Base-by-base conservation (phyloP, 768 basidiomycete genomes). In the Leucocoprinus sp. region DNA sequence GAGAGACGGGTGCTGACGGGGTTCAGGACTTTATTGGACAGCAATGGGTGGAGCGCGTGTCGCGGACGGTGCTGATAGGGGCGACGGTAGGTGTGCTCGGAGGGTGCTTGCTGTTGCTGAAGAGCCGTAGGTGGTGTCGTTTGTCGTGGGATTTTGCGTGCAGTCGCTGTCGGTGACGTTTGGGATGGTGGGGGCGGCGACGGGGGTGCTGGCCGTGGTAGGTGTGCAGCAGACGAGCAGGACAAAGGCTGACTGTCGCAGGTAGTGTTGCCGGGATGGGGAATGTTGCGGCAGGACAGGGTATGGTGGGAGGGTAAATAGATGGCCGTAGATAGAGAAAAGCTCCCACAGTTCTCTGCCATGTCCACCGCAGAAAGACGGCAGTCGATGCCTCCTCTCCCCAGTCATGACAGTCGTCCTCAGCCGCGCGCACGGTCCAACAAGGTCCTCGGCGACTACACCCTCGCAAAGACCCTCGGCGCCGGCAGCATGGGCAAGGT, bases 401-500 rank as follows among this genome's bases (percentile, higher is more conserved):
- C 57, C 44, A 63, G 53, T 52, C 61, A 44, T 43, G 64, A 23
- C 48, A 60, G 42, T 48, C 59, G 71, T 54, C 76, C 78, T 46
- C 68, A 83, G 34, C 84, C 84, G 26, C 5, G 26, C 5, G 39
- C 45, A 9, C 65, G 71, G 47, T 61, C 70, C 5, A 74, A 74
- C 55, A 60, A 84, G 64, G 72, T 90, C 48, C 71, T 99, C 12
- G 95, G 93, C 24, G 92, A 97, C 61, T 99, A 96, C 69, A 88
- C 88, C 50, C 77, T 99, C 54, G 87, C 87, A 58, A 98, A 97
- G 75, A 96, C 95, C 4, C 75, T 99, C 33, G 95, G 95, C 19
- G 95, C 93, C 17, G 95, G 95, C 28, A 92, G 88, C 61, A 99
- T 99, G 95, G 95, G 95, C 53, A 97, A 97, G 64, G 95, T 99